Evolutionary conservation across 2,329 filamentous ascomycete species (phyloP).

Genomic region (Pestalotiopsis sp.): DNA sequence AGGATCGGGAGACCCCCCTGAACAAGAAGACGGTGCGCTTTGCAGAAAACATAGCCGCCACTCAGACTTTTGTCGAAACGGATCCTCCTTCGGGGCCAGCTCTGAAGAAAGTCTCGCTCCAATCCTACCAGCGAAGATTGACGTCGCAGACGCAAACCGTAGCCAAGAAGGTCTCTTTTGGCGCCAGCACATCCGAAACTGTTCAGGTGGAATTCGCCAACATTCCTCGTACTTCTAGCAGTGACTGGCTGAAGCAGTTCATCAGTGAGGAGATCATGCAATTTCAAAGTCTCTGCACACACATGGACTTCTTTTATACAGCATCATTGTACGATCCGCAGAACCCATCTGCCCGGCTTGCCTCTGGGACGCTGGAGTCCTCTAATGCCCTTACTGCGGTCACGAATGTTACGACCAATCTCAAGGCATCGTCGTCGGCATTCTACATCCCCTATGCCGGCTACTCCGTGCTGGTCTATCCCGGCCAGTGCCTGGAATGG

Average conservation of each 20-base stretch:
- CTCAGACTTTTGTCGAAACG: not conserved
- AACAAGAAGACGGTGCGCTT: constrained; percentile 13
- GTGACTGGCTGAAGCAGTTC: constrained; percentile 27
- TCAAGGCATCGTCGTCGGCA: constrained; percentile 21
- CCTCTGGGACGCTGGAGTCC: constrained; percentile 22
- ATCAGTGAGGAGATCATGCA: constrained; percentile 21
- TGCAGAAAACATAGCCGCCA: constrained; percentile 1
- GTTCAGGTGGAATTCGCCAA: constrained; percentile 24
- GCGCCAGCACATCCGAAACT: constrained; percentile 20
- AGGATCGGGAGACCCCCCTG: constrained; percentile 5
- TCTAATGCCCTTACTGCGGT: constrained; percentile 17
- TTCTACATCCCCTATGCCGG: constrained; percentile 25
- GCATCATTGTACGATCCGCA: constrained; percentile 12
- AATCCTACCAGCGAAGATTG: constrained; percentile 25
- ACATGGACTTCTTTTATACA: constrained; percentile 24
- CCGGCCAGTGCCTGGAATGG: constrained; percentile 24
- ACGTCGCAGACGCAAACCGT: constrained; percentile 27
- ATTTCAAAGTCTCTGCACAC: constrained; percentile 23
- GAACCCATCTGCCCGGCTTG: constrained; percentile 20
- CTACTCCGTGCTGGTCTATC: constrained; percentile 32
- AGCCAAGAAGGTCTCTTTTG: constrained; percentile 25
- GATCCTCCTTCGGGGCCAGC: not conserved
- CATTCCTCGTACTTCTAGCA: constrained; percentile 21
- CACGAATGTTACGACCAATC: constrained; percentile 22
- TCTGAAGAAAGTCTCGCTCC: constrained; percentile 22